These are phyloP conservation scores for Pestalotiopsis sp. DNA, from an alignment of 2,329 filamentous ascomycete genomes.

Conservation along the genomic window DNA sequence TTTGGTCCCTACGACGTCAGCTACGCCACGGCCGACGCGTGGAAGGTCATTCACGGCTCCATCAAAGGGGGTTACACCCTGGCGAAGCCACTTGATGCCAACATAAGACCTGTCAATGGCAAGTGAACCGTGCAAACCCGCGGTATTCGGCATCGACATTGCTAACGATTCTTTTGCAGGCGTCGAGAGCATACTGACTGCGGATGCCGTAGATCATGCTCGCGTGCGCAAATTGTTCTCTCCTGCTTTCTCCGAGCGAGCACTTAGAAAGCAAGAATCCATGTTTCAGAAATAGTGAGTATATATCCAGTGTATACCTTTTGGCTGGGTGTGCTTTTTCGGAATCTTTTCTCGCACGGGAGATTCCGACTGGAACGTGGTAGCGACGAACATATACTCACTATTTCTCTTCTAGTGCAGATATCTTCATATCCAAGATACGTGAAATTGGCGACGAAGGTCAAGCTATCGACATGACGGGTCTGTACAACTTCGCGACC, in stretches of 20 bases:
- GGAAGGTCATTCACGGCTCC: slow-evolving; percentile 23
- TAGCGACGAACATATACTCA: not conserved
- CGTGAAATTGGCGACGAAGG: slow-evolving; percentile 25
- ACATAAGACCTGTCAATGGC: slow-evolving; percentile 21
- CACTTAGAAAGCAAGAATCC: slow-evolving; percentile 21
- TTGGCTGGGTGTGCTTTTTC: not conserved
- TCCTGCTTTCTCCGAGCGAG: slow-evolving; percentile 24
- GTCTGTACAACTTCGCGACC: slow-evolving; percentile 22
- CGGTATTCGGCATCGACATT: not conserved
- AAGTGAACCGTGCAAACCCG: not conserved
- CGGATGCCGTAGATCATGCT: slow-evolving; percentile 20
- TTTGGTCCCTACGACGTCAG: slow-evolving; percentile 25
- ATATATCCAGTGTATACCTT: not conserved
- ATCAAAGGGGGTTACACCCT: slow-evolving; percentile 16
- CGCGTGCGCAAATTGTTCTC: slow-evolving; percentile 21
- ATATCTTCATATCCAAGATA: slow-evolving; percentile 38
- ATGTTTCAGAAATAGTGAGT: slow-evolving; percentile 34
- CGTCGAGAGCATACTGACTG: slow-evolving; percentile 20
- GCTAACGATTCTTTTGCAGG: not conserved
- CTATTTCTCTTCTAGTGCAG: slow-evolving; percentile 19
- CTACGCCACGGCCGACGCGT: slow-evolving; percentile 21
- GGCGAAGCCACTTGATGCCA: slow-evolving; percentile 15
- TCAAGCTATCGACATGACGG: slow-evolving; percentile 21
- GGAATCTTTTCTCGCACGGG: not conserved
- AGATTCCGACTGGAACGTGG: not conserved